phyloP scores from a whole-genome alignment of 495 filamentous ascomycete species.

The Neurospora tetrasperma region DNA sequence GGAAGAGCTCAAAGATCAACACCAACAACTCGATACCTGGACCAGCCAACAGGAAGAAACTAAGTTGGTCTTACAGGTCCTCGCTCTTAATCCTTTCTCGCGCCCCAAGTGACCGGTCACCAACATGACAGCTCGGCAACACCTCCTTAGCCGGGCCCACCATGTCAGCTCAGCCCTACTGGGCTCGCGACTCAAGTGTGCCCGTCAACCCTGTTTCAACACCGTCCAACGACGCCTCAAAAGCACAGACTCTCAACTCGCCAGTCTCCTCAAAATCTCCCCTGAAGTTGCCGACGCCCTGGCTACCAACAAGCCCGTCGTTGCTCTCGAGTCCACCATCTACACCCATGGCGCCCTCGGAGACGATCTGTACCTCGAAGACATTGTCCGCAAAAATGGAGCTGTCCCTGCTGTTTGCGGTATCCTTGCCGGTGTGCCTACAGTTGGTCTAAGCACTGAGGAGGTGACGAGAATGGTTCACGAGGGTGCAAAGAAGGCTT shows the following conservation, averaged over 20 bases:
- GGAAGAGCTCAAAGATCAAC: not conserved
- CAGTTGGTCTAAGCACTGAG: constrained; percentile 59
- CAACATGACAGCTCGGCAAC: not conserved
- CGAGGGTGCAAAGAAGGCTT: constrained; percentile 66
- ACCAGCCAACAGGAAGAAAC: not conserved
- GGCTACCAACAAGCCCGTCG: constrained; percentile 61
- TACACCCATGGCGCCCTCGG: constrained; percentile 67
- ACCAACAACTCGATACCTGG: not conserved
- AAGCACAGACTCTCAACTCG: constrained; percentile 19
- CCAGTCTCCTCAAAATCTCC: constrained; percentile 60
- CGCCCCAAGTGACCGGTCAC: not conserved
- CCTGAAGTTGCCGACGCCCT: constrained; percentile 75
- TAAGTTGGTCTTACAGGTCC: not conserved
- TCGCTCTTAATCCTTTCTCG: not conserved
- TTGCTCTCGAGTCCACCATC: constrained; percentile 89
- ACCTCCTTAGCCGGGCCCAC: not conserved
- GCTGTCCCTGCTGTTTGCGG: constrained; percentile 90
- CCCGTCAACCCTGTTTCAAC: not conserved
- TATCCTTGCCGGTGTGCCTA: constrained; percentile 68
- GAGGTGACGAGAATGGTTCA: constrained; percentile 64
- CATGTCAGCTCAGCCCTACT: not conserved
- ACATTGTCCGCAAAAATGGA: constrained; percentile 65
- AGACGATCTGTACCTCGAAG: constrained; percentile 72
- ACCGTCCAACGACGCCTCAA: not conserved
- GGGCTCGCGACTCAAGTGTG: not conserved